phyloP scores from a whole-genome alignment of 495 filamentous ascomycete genomes.

The Halenospora varia region DNA sequence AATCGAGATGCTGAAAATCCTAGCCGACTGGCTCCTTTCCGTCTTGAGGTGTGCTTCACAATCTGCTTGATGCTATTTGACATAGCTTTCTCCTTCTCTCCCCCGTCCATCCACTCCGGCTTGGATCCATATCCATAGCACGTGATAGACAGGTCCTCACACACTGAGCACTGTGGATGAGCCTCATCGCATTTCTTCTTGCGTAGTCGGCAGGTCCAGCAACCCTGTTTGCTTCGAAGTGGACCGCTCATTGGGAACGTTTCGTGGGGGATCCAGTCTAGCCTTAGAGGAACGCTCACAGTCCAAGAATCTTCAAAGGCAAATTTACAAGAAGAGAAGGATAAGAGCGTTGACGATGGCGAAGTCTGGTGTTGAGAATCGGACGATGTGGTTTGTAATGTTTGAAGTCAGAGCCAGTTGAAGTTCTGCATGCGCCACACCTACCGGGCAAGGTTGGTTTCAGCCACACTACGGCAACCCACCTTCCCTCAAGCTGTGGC shows the following conservation, averaged over 20 bases:
- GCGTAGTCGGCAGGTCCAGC: slow-evolving; percentile 39
- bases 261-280: too few relatives aligned
- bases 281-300: too few relatives aligned
- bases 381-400: too few relatives aligned
- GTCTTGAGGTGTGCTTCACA: slow-evolving; percentile 6
- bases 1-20: background rate
- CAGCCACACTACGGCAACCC: too few relatives aligned
- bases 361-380: too few relatives aligned
- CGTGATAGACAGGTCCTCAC: slow-evolving; percentile 28
- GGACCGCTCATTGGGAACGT: slow-evolving; percentile 13
- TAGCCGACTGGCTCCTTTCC: slow-evolving; percentile 14
- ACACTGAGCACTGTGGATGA: slow-evolving; percentile 29
- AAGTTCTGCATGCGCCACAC: too few relatives aligned
- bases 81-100: slow-evolving; percentile 20
- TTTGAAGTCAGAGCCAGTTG: too few relatives aligned
- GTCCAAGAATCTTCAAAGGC: too few relatives aligned
- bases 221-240: slow-evolving; percentile 25
- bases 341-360: too few relatives aligned
- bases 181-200: slow-evolving; percentile 39
- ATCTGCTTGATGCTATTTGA: slow-evolving; percentile 14
- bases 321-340: too few relatives aligned
- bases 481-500: too few relatives aligned
- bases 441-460: too few relatives aligned
- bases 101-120: slow-evolving; percentile 34
- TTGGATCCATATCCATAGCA: slow-evolving; percentile 33